phyloP scores from a whole-genome alignment of 2,329 filamentous ascomycete species.

The Colletotrichum agaves region DNA sequence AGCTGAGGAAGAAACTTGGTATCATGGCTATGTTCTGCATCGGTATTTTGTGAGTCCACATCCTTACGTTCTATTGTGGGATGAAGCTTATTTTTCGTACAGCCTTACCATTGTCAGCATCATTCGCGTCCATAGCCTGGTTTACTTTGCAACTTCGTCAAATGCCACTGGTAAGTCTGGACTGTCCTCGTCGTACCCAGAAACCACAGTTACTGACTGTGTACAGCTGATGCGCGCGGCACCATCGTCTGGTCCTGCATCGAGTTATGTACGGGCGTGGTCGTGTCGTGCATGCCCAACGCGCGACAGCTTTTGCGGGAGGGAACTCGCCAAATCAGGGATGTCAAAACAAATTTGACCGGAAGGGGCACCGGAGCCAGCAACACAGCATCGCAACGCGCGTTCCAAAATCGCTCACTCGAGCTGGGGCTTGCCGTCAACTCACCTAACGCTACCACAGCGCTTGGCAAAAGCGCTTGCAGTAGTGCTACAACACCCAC shows the following conservation, averaged over 20 bases:
- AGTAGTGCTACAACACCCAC: conserved; percentile 1
- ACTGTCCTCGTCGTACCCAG: conserved; percentile 39
- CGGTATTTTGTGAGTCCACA: conserved; percentile 35
- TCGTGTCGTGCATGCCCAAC: conserved; percentile 22
- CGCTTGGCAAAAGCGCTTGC: neutral
- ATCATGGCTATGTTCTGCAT: conserved; percentile 52
- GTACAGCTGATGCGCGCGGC: conserved; percentile 11
- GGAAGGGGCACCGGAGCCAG: neutral
- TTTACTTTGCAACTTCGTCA: conserved; percentile 53
- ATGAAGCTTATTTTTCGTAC: neutral
- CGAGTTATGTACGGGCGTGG: conserved; percentile 7
- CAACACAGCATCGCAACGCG: neutral
- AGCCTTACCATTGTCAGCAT: conserved; percentile 47
- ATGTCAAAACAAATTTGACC: neutral
- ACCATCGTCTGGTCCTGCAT: conserved; percentile 16
- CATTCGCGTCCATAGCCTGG: conserved; percentile 45
- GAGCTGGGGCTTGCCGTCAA: conserved; percentile 3
- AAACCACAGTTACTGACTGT: conserved; percentile 44
- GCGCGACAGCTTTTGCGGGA: conserved; percentile 8
- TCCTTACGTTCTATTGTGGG: no score
- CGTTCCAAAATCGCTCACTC: conserved; percentile 4
- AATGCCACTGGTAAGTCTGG: conserved; percentile 3
- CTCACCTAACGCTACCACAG: neutral
- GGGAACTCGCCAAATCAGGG: neutral
- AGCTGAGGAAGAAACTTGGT: conserved; percentile 49